Percentiles rank a stretch among this genome's conserved stretches.
Conservation (phyloP, 495 filamentous ascomycete species). For the Podospora pseudocomata region DNA sequence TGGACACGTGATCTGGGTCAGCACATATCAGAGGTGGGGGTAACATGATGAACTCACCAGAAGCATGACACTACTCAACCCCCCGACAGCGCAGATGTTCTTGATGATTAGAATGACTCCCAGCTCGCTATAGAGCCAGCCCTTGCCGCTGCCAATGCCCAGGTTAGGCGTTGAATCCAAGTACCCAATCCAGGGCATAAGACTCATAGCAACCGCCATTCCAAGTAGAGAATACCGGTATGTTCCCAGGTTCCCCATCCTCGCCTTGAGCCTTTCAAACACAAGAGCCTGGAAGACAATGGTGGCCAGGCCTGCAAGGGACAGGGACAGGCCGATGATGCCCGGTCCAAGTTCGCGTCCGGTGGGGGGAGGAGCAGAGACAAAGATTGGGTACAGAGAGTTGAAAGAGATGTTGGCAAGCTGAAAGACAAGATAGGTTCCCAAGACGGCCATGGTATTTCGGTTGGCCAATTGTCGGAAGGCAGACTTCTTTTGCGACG, state of each 20-base stretch:
- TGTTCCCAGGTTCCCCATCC: conserved; percentile 77
- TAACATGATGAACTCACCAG: conserved; percentile 53
- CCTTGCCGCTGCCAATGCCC: conserved; percentile 52
- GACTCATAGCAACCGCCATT: conserved; percentile 74
- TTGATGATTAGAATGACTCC: conserved; percentile 79
- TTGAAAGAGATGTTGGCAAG: conserved; percentile 87
- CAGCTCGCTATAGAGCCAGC: conserved; percentile 70
- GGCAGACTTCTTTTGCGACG: conserved; percentile 37
- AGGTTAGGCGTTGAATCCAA: conserved; percentile 45
- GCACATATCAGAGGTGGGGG: neutral
- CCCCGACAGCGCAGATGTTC: conserved; percentile 82
- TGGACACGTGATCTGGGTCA: conserved; percentile 34
- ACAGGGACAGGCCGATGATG: conserved; percentile 81
- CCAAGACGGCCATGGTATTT: conserved; percentile 73
- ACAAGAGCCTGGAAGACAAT: conserved; percentile 86
- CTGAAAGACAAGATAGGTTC: conserved; percentile 84
- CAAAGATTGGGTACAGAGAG: conserved; percentile 88
- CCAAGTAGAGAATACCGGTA: conserved; percentile 78
- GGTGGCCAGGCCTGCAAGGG: conserved; percentile 76
- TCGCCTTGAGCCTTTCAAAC: conserved; percentile 74
- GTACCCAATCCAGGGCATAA: conserved; percentile 89
- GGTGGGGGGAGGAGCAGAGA: conserved; percentile 64
- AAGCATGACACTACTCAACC: conserved; percentile 82
- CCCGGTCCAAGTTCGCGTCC: conserved; percentile 72
- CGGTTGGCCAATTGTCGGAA: conserved; percentile 62